Evolutionary conservation across 2,329 filamentous ascomycete genomes (phyloP).

Genomic region (Penicillium sclerotigenum): DNA sequence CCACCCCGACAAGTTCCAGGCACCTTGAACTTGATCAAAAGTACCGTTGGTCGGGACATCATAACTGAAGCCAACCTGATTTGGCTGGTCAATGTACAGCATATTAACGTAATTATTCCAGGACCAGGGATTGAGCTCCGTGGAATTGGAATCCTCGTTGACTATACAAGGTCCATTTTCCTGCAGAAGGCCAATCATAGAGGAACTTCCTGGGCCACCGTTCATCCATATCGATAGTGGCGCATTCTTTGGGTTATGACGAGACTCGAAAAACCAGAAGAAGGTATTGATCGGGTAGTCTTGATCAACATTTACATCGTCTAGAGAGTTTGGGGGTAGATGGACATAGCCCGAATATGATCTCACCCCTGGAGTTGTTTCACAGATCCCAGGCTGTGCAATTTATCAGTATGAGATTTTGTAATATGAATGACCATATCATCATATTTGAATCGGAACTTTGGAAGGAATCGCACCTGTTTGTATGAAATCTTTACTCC

Average conservation of each 20-base stretch:
- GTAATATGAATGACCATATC: neutral
- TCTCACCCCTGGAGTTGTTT: conserved; percentile 55
- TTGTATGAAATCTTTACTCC: conserved; percentile 48
- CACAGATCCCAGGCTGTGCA: conserved; percentile 50
- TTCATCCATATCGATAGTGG: conserved; percentile 62
- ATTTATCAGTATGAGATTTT: neutral
- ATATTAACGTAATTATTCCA: conserved; percentile 65
- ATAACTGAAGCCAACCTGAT: conserved; percentile 59
- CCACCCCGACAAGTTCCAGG: conserved; percentile 29
- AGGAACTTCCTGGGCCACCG: conserved; percentile 58
- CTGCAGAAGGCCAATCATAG: conserved; percentile 55
- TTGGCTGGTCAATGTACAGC: conserved; percentile 68
- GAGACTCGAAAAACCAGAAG: conserved; percentile 64
- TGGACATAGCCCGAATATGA: conserved; percentile 61
- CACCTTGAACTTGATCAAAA: conserved; percentile 27
- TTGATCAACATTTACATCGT: conserved; percentile 43
- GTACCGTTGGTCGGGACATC: conserved; percentile 43
- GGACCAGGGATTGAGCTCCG: conserved; percentile 56
- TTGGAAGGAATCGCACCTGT: conserved; percentile 32
- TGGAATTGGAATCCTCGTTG: conserved; percentile 51
- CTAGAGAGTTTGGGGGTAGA: conserved; percentile 48
- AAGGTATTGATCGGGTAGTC: conserved; percentile 61
- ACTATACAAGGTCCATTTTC: conserved; percentile 55
- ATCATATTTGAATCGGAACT: neutral
- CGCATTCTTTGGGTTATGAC: conserved; percentile 51